A percentile compares a stretch with the other conserved stretches of the same genome.
phyloP scores from a whole-genome alignment of 495 filamentous ascomycete genomes.

The Xylona heveae region DNA sequence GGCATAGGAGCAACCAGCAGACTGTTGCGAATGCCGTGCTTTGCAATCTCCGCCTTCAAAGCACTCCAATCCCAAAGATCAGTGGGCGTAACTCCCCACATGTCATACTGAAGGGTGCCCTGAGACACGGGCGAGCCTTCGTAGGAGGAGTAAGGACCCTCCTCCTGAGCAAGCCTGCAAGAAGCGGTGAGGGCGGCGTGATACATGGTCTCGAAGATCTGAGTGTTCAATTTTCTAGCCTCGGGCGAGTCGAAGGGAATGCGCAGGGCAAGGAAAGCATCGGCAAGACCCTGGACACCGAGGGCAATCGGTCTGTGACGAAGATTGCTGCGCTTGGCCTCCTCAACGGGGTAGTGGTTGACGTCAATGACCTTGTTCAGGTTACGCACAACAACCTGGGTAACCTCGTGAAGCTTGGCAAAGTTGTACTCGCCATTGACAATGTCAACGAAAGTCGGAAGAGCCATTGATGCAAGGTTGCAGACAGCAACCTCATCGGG shows the following conservation, averaged over 20 bases:
- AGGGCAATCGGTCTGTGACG: constrained; percentile 86
- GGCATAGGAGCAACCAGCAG: constrained; percentile 94
- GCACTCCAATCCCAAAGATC: constrained; percentile 91
- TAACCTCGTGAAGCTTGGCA: constrained; percentile 81
- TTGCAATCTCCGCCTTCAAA: constrained; percentile 74
- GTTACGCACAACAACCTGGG: constrained; percentile 73
- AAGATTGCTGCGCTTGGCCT: constrained; percentile 88
- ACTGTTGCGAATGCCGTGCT: constrained; percentile 86
- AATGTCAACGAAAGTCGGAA: constrained; percentile 77
- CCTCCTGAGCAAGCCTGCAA: constrained; percentile 57
- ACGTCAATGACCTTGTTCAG: constrained; percentile 94
- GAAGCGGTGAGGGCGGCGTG: constrained; percentile 85
- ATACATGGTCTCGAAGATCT: constrained; percentile 99
- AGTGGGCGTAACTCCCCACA: constrained; percentile 88
- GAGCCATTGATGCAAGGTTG: constrained; percentile 85
- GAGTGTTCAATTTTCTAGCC: constrained; percentile 81
- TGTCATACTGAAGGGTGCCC: constrained; percentile 93
- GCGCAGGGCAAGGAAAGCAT: constrained; percentile 92
- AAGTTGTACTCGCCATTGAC: constrained; percentile 73
- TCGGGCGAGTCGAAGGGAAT: constrained; percentile 91
- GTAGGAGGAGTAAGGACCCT: constrained; percentile 75
- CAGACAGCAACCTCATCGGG: constrained; percentile 97
- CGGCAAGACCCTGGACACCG: constrained; percentile 95
- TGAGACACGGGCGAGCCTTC: constrained; percentile 85
- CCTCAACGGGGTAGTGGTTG: constrained; percentile 89